Base-by-base conservation (phyloP, 164 flowering plant species). In the Berberis thunbergii region DNA sequence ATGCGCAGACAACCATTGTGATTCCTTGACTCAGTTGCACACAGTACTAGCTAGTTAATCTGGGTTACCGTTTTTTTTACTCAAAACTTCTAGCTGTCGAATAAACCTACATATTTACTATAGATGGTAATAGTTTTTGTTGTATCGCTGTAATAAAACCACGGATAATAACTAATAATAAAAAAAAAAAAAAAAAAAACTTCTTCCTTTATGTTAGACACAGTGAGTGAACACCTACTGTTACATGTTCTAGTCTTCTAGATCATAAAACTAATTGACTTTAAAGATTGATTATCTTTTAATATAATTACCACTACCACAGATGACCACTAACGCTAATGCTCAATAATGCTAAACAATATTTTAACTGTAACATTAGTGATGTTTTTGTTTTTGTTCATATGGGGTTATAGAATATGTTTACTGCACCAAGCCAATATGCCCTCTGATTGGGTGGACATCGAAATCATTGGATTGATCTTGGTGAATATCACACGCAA, bases 351-450 rank as follows among this genome's bases (percentile, higher is more conserved):
- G 7, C 61, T 58, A 58, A 58, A 7, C 43, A 10, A 41, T 58
- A 42, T 56, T 54, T 46, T 9, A 8, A 58, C 61, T 42, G 46
- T 58, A 58, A 26, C 13, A 26, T 45, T 58, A 60, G 49, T 60
- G 63, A 13, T 60, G 6, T 45, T 56, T 56, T 56, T 40, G 59
- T 56, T 56, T 2, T 38, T 56, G 43, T 41, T 56, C 59, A 40
- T 43, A 40, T 56, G 40, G 43, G 61, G 3, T 26, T 43, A 13
- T 4, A 42, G 46, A 9, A 42, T 6, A 58, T 42, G 2, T 41
- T 2, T 26, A 26, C 26, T 26, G 26, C 26, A 26, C 26, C 26
- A 26, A 26, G 26, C 26, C 26, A 26, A 26, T 26, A 26, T 26
- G 26, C 26, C 26, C 26, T 26, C 26, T 26, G 26, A 26, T 26